Evolutionary conservation across 257 asterid species (phyloP), one percentile per base, ranked within the genome.

Genomic region (Coffea canephora): DNA sequence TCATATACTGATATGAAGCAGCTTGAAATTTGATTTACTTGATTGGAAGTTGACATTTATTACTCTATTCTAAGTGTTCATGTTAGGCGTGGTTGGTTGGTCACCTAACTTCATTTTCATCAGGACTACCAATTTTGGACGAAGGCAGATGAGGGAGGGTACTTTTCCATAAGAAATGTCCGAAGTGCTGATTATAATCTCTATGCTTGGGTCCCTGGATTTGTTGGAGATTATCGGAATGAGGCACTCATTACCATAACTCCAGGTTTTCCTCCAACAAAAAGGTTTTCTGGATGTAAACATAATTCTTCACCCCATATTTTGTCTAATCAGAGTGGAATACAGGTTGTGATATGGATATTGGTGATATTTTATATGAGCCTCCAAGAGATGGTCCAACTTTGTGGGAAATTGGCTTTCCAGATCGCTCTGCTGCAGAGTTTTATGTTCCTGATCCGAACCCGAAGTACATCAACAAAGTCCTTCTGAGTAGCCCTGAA

Each of bases 121-220:
- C 89, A 92, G 96, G 89, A 88, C 41, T 92, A 92, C 86, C 97
- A 92, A 64, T 91, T 89, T 77, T 92, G 97, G 97, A 88, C 81
- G 41, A 91, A 55, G 76, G 82, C 91, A 2, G 89, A 91, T 65
- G 86, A 88, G 68, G 48, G 67, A 14, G 96, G 97, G 1, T 34
- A 85, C 79, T 92, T 92, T 83, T 79, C 90, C 71, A 85, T 92
- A 61, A 81, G 86, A 49, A 79, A 90, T 73, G 73, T 91, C 6
- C 82, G 83, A 4, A 21, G 80, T 1, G 91, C 93, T 25, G 89
- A 91, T 69, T 91, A 92, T 73, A 83, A 83, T 80, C 86, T 92
- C 73, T 90, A 88, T 69, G 92, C 94, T 69, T 91, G 91, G 93
- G 87, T 85, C 45, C 92, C 96, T 27, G 97, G 96, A 82, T 91